Evolutionary conservation across 2,329 filamentous ascomycete genomes (phyloP).

Genomic region (Magnaporthales sp.): DNA sequence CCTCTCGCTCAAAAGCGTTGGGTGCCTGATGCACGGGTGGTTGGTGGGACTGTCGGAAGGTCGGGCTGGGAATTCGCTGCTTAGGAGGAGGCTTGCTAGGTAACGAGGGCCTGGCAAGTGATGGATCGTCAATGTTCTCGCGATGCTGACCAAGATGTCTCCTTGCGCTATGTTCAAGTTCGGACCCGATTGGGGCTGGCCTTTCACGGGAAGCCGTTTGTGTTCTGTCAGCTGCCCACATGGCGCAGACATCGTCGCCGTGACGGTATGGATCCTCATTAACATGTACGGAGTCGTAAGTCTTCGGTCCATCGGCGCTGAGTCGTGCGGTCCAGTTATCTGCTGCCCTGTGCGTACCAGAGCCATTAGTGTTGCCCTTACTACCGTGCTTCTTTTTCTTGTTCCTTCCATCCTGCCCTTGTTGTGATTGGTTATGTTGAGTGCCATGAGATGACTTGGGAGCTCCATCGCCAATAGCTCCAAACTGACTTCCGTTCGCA

Average conservation of each 20-base stretch:
- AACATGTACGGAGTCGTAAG: conserved; percentile 14
- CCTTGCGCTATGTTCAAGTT: not conserved
- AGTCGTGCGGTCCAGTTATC: conserved; percentile 6
- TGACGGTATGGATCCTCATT: conserved; percentile 19
- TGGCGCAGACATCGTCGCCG: conserved; percentile 21
- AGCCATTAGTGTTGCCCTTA: conserved; percentile 1
- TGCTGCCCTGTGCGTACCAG: not conserved
- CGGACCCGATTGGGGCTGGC: not conserved
- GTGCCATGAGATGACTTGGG: conserved; percentile 11
- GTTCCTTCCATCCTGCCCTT: conserved; percentile 6
- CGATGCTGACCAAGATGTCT: not conserved
- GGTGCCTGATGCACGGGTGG: conserved; percentile 1
- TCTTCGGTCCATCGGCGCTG: conserved; percentile 8
- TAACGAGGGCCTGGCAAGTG: not conserved
- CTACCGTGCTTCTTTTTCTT: conserved; percentile 11
- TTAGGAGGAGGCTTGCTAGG: not conserved
- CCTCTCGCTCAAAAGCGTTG: conserved; percentile 10
- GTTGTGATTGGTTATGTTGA: not conserved
- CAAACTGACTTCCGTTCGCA: not conserved
- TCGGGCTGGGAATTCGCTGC: not conserved
- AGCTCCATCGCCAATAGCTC: not conserved
- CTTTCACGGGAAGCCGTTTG: conserved; percentile 11
- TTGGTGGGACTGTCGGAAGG: not conserved
- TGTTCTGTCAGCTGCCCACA: conserved; percentile 21
- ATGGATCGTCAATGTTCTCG: not conserved